A percentile compares a stretch with the other conserved stretches of the same genome.
Evolutionary conservation across 1,284 basidiomycete species (phyloP).

Genomic region (Ceratobasidium papillatum): DNA sequence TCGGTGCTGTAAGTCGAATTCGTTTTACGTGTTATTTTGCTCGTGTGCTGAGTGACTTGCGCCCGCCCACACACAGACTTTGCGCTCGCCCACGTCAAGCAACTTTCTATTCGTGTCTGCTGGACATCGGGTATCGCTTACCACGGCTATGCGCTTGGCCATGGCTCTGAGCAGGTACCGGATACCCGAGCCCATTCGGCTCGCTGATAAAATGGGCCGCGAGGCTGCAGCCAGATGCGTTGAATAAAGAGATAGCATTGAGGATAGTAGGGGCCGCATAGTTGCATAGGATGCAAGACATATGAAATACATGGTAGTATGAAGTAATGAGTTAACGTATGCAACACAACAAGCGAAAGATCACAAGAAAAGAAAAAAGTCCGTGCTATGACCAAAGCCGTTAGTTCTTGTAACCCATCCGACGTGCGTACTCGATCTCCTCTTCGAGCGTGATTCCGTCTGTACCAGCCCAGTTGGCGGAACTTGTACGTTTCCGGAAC

Average conservation of each 20-base stretch:
- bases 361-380: conserved; percentile 14
- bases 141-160: conserved; percentile 45
- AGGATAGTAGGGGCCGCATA: conserved; percentile 16
- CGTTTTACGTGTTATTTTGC: neutral
- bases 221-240: conserved; percentile 25
- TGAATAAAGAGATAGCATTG: conserved; percentile 22
- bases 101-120: conserved; percentile 49
- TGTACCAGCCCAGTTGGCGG: conserved; percentile 90
- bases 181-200: conserved; percentile 49
- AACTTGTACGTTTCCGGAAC: conserved; percentile 88
- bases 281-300: conserved; percentile 33
- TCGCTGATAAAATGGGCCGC: conserved; percentile 47
- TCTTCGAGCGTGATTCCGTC: conserved; percentile 86
- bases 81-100: conserved; percentile 46
- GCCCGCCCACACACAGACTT: conserved; percentile 43
- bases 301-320: conserved; percentile 6
- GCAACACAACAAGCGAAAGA: conserved; percentile 80
- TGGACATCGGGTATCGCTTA: conserved; percentile 48
- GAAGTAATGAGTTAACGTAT: conserved; percentile 57
- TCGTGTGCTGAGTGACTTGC: neutral
- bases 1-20: conserved; percentile 45
- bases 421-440: conserved; percentile 82
- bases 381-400: conserved; percentile 14
- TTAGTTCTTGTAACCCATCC: conserved; percentile 80
- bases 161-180: conserved; percentile 45